Evolutionary conservation across 164 flowering plant genomes (phyloP).

Genomic region (Macadamia integrifolia): DNA sequence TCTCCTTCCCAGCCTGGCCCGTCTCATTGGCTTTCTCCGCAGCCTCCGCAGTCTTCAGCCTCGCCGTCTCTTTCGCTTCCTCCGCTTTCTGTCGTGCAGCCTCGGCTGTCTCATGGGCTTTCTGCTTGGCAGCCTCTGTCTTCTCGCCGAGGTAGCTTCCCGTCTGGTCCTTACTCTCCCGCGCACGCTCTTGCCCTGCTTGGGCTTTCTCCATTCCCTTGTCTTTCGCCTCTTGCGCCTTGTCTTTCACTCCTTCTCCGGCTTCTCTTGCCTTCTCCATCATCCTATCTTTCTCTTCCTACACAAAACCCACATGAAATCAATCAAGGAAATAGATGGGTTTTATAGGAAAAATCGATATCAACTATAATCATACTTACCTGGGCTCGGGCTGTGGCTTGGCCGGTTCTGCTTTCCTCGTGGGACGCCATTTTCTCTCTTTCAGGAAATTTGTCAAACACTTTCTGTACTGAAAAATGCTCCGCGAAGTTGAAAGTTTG

Average conservation of each 20-base stretch:
- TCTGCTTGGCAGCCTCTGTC: conserved; percentile 27
- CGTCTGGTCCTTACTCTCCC: conserved; percentile 23
- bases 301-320: background rate
- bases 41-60: background rate
- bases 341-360: no score
- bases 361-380: conserved; percentile 5
- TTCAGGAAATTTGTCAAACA: background rate
- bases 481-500: background rate
- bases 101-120: conserved; percentile 14
- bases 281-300: conserved; percentile 36
- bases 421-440: conserved; percentile 45
- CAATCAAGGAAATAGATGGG: no score
- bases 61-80: no score
- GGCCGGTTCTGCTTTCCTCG: conserved; percentile 46
- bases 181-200: conserved; percentile 14
- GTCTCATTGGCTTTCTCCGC: conserved; percentile 21
- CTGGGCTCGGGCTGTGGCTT: conserved; percentile 46
- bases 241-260: conserved; percentile 16
- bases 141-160: conserved; percentile 11
- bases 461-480: background rate
- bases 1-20: conserved; percentile 33
- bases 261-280: conserved; percentile 16
- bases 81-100: background rate
- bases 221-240: conserved; percentile 21
- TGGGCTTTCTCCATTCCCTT: conserved; percentile 14